phyloP scores from a whole-genome alignment of 352 stramenopile species.

The Phytophthora chlamydospora region DNA sequence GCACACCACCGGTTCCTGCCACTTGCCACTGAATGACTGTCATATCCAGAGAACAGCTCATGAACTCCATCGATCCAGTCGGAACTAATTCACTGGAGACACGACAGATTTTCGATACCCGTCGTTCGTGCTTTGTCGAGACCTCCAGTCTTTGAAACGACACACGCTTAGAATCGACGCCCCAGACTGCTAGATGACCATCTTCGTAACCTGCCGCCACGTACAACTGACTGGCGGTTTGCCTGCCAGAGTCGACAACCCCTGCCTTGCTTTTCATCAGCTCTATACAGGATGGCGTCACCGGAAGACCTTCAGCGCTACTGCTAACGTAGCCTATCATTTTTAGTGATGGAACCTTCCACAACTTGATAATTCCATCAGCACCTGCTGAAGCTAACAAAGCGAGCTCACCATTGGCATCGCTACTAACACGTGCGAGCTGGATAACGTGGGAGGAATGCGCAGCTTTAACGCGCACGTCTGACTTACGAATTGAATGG shows the following conservation, averaged over 20 bases:
- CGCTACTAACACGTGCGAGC: conserved; percentile 20
- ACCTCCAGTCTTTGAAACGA: conserved; percentile 38
- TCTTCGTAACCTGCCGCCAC: conserved; percentile 63
- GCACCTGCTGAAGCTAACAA: conserved; percentile 51
- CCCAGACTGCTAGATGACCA: conserved; percentile 53
- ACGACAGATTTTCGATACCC: conserved; percentile 44
- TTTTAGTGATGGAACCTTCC: conserved; percentile 45
- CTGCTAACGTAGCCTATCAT: conserved; percentile 51
- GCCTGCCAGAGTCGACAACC: not conserved
- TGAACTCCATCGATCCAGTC: conserved; percentile 27
- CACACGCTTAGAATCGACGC: conserved; percentile 12
- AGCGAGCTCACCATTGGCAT: not conserved
- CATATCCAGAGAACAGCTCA: conserved; percentile 69
- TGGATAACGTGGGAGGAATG: conserved; percentile 64
- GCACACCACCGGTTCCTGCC: conserved; percentile 20
- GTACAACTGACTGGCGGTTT: not conserved
- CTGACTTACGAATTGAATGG: conserved; percentile 34
- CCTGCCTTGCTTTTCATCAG: conserved; percentile 14
- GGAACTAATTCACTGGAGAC: conserved; percentile 5
- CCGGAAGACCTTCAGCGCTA: conserved; percentile 27
- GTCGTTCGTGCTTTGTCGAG: conserved; percentile 45
- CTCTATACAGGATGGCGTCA: conserved; percentile 47
- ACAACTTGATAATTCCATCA: conserved; percentile 69
- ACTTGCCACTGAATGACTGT: conserved; percentile 67
- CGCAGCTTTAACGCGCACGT: conserved; percentile 23